Evolutionary conservation across 1,284 basidiomycete species (phyloP).

Genomic region (Pisolithus thermaeus): DNA sequence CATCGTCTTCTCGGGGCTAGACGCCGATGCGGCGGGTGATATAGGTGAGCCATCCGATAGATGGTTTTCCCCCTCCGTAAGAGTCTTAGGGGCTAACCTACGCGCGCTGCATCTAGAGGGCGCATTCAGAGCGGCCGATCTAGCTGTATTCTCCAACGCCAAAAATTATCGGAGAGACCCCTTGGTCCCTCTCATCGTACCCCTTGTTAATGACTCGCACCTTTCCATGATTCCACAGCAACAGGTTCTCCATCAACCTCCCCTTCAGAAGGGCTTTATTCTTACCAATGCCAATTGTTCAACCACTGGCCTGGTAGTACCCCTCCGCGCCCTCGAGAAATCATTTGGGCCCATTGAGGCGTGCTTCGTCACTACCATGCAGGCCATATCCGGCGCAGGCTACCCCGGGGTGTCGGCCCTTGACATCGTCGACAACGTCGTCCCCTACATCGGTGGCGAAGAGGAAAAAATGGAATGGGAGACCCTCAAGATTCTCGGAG

Average conservation of each 20-base stretch:
- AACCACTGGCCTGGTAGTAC: constrained; percentile 91
- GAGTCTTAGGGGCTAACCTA: not conserved
- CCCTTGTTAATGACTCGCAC: constrained; percentile 91
- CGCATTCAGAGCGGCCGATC: constrained; percentile 82
- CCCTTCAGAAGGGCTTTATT: constrained; percentile 87
- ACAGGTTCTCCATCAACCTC: constrained; percentile 60
- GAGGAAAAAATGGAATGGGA: constrained; percentile 99
- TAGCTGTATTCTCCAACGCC: constrained; percentile 96
- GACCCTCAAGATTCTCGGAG: constrained; percentile 93
- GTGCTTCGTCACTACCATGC: constrained; percentile 91
- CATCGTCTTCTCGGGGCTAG: constrained; percentile 92
- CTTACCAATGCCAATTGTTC: constrained; percentile 99
- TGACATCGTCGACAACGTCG: constrained; percentile 95
- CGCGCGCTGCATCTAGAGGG: constrained; percentile 51
- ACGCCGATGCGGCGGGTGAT: constrained; percentile 91
- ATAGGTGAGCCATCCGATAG: constrained; percentile 61
- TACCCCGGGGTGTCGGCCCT: constrained; percentile 92
- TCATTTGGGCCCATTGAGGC: constrained; percentile 91
- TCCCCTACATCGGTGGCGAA: constrained; percentile 92
- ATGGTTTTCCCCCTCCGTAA: not conserved
- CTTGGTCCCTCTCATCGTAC: constrained; percentile 94
- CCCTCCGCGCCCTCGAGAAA: constrained; percentile 87
- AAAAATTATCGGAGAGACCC: constrained; percentile 96
- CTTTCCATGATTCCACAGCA: constrained; percentile 85
- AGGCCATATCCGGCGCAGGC: constrained; percentile 95